Conservation (phyloP, 1,139 yeast species). For the Candida glucosophila region DNA sequence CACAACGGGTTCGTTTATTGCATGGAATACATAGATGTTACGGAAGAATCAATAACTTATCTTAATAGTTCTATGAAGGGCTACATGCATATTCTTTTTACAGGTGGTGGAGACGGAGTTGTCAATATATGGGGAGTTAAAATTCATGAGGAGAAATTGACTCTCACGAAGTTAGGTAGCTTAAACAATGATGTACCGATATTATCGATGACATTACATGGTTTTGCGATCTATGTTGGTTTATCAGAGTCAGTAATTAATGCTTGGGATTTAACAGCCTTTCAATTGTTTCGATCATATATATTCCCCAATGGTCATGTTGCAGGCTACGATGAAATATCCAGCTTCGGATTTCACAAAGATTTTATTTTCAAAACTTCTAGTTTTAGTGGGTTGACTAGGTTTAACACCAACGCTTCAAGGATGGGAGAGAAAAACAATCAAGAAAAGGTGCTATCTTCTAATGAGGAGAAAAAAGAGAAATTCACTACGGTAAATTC, state of each 20-base stretch:
- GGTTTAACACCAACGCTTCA: constrained; percentile 40
- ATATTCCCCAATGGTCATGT: constrained; percentile 23
- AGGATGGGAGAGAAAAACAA: too few relatives aligned
- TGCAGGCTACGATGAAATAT: constrained; percentile 19
- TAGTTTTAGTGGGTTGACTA: constrained; percentile 43
- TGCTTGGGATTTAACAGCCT: constrained; percentile 78
- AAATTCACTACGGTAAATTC: background rate
- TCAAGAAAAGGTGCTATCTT: too few relatives aligned
- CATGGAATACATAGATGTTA: constrained; percentile 31
- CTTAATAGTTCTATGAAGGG: constrained; percentile 13
- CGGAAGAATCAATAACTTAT: constrained; percentile 6
- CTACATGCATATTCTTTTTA: constrained; percentile 17
- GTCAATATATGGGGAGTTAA: constrained; percentile 63
- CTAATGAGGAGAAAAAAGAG: constrained; percentile 1
- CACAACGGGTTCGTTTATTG: constrained; percentile 87
- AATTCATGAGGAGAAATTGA: constrained; percentile 5
- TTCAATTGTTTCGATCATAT: constrained; percentile 58
- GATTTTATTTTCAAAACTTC: constrained; percentile 52
- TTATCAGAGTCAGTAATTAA: constrained; percentile 62
- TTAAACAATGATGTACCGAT: constrained; percentile 65
- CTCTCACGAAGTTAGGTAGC: constrained; percentile 20
- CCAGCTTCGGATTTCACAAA: constrained; percentile 37
- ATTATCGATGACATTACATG: constrained; percentile 54
- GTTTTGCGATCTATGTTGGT: constrained; percentile 72
- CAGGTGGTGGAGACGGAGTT: constrained; percentile 88